Evolutionary conservation across 1,284 basidiomycete genomes (phyloP).

Genomic region (Pseudozyma hubeiensis): DNA sequence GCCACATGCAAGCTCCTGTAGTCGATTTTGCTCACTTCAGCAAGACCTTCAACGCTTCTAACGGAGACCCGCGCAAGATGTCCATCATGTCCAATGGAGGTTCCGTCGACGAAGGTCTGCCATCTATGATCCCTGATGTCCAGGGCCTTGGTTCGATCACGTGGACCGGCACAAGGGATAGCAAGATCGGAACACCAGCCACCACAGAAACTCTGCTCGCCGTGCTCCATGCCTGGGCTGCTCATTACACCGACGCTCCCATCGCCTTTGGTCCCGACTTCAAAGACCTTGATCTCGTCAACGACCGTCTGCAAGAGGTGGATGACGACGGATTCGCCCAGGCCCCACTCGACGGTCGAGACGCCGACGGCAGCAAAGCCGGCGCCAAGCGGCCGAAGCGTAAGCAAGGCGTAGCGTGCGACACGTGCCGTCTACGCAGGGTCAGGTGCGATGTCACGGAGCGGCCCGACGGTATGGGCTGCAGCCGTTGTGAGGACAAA

Average conservation of each 20-base stretch:
- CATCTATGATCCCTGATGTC: slow-evolving; percentile 31
- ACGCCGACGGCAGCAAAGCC: slow-evolving; percentile 21
- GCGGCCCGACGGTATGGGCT: slow-evolving; percentile 60
- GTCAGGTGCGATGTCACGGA: slow-evolving; percentile 65
- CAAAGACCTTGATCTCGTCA: slow-evolving; percentile 28
- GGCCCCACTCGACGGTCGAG: slow-evolving; percentile 9
- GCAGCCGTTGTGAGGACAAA: slow-evolving; percentile 66
- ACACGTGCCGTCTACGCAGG: slow-evolving; percentile 64
- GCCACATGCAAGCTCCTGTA: slow-evolving; percentile 61
- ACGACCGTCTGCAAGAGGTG: slow-evolving; percentile 31
- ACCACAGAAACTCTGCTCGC: slow-evolving; percentile 59
- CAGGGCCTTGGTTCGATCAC: slow-evolving; percentile 26
- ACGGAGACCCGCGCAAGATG: slow-evolving; percentile 61
- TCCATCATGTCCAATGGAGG: slow-evolving; percentile 62
- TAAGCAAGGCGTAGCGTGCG: slow-evolving; percentile 67
- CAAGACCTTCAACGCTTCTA: slow-evolving; percentile 60
- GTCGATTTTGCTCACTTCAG: slow-evolving; percentile 61
- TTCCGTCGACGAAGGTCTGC: slow-evolving; percentile 36
- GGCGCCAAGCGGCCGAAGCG: slow-evolving; percentile 57
- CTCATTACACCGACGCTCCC: slow-evolving; percentile 60
- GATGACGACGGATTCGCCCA: slow-evolving; percentile 32
- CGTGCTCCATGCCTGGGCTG: slow-evolving; percentile 61
- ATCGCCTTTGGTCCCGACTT: slow-evolving; percentile 55
- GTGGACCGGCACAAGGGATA: slow-evolving; percentile 47
- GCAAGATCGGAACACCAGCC: slow-evolving; percentile 57